These are phyloP conservation scores for Polychaeton citri DNA, from an alignment of 2,329 filamentous ascomycete species.

Conservation along the genomic window DNA sequence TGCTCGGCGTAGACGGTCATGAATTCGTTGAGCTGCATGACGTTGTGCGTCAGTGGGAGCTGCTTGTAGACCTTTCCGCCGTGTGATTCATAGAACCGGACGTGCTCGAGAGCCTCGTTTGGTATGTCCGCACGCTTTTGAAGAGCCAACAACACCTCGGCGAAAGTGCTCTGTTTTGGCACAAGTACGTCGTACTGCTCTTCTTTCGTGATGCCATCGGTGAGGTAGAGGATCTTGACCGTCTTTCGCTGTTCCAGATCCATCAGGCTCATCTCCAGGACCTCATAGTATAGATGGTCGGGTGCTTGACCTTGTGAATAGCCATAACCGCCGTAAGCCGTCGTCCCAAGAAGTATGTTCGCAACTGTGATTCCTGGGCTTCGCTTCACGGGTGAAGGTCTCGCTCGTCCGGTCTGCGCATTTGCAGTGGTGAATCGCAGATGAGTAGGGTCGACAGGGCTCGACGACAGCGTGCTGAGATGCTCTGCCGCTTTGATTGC, in stretches of 20 bases:
- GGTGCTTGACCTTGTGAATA: constrained; percentile 42
- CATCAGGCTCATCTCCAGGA: constrained; percentile 84
- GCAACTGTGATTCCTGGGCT: constrained; percentile 55
- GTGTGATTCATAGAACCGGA: constrained; percentile 74
- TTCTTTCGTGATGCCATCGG: constrained; percentile 86
- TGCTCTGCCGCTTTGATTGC: constrained; percentile 70
- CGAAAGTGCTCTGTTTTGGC: constrained; percentile 68
- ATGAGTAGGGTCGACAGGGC: constrained; percentile 63
- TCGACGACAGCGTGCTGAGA: constrained; percentile 31
- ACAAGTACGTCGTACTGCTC: constrained; percentile 74
- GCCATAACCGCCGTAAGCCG: constrained; percentile 57
- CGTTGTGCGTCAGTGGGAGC: constrained; percentile 53
- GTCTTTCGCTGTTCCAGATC: constrained; percentile 89
- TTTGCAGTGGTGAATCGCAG: constrained; percentile 85
- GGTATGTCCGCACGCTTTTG: constrained; percentile 69
- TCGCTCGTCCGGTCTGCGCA: constrained; percentile 60
- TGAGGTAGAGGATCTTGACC: constrained; percentile 70
- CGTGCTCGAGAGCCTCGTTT: constrained; percentile 58
- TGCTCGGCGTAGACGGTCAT: constrained; percentile 68
- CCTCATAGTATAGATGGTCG: constrained; percentile 81
- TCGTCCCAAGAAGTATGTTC: constrained; percentile 56
- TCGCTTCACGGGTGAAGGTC: constrained; percentile 58
- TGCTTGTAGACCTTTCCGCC: constrained; percentile 74
- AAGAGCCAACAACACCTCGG: constrained; percentile 63
- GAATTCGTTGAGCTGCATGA: constrained; percentile 79